Evolutionary conservation across 805 yeast genomes (phyloP).

Genomic region (Saccharomycopsis sp.): DNA sequence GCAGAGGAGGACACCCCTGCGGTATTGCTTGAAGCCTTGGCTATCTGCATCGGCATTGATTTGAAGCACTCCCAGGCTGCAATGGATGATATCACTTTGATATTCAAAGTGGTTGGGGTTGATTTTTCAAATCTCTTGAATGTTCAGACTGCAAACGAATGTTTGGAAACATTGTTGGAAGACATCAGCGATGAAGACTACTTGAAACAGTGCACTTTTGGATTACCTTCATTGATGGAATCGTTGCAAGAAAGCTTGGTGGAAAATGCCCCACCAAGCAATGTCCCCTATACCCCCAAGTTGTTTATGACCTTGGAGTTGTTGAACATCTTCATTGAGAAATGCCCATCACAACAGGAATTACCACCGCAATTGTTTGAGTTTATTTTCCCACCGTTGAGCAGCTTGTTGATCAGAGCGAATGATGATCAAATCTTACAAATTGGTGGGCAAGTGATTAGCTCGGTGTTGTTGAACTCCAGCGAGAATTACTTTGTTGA

Average conservation of each 20-base stretch:
- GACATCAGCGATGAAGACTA: conserved; percentile 39
- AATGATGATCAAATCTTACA: conserved; percentile 75
- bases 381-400: conserved; percentile 25
- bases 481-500: conserved; percentile 23
- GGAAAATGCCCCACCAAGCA: conserved; percentile 23
- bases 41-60: conserved; percentile 45
- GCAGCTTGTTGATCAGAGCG: conserved; percentile 29
- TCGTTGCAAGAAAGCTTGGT: conserved; percentile 27
- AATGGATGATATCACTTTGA: conserved; percentile 38
- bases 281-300: conserved; percentile 48
- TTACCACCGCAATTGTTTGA: conserved; percentile 25
- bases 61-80: conserved; percentile 27
- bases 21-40: conserved; percentile 60
- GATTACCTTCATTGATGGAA: conserved; percentile 43
- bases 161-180: conserved; percentile 46
- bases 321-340: conserved; percentile 41
- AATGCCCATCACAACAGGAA: conserved; percentile 29
- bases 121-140: conserved; percentile 71
- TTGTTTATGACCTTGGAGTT: conserved; percentile 49
- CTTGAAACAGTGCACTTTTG: conserved; percentile 37
- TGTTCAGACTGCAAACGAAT: conserved; percentile 54
- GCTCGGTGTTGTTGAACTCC: conserved; percentile 42
- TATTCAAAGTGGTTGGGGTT: conserved; percentile 56
- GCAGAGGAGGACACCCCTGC: conserved; percentile 78
- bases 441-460: conserved; percentile 65